Base-by-base conservation (phyloP, 2,329 filamentous ascomycete genomes). In the Claviceps purpurea region DNA sequence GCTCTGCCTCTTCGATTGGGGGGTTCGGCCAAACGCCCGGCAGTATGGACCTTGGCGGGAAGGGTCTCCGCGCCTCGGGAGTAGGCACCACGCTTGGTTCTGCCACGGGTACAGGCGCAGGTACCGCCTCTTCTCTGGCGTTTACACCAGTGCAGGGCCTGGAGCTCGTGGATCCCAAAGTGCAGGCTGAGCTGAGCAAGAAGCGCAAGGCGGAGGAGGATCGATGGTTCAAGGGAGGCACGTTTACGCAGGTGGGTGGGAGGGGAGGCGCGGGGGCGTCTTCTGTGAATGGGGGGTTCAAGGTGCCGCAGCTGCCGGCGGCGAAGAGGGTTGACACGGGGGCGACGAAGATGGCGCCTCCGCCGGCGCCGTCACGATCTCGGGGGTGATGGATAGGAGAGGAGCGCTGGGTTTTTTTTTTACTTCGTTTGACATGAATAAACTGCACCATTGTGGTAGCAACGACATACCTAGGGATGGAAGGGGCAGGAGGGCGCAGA, bases 181-280 rank as follows among this genome's bases (percentile, higher is more conserved):
- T 87, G 53, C 83, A 89, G 59, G 87, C 88, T 7, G 89, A 96
- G 71, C 78, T 95, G 65, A 89, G 79, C 64, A 79, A 89, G 60
- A 97, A 97, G 73, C 76, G 89, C 57, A 94, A 95, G 66, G 90
- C 89, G 0, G 93, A 97, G 57, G 89, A 95, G 65, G 91, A 97
- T 64, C 77, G 89, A 40, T 98, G 89, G 85, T 98, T 98, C 74
- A 95, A 93, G 68, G 87, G 89, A 47, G 93, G 93, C n/a, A 90
- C 88, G 0, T 98, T 98, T 64, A 96, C 93, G 8, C 90, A 96
- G 66, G 79, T 95, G 30, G 30, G 10, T 52, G 82, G 82, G 10
- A 71, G 72, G 14, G 44, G 44, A 8, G 42, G 11, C 42, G 26
- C 14, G 4, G 66, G 63, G 11, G 79, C 79, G 56, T 79, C 79